Base-by-base conservation (phyloP, 108 stramenopile species). In the Pelagomonas calceolata region DNA sequence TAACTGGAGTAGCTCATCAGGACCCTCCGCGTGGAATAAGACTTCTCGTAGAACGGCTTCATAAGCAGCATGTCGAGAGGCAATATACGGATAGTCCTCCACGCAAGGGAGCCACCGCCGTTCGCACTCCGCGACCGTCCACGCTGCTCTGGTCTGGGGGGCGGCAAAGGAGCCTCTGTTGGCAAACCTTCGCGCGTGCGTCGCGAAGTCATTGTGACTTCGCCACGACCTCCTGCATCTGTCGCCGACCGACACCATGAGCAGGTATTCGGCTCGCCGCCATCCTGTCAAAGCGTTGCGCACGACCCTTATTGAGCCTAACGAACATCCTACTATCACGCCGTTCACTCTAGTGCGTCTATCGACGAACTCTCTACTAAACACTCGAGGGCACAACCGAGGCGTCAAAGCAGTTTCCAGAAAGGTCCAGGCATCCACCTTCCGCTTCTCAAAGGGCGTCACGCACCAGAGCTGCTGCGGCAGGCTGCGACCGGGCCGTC, bases 401-500 rank as follows among this genome's bases (percentile, higher is more conserved):
- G 51, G 51, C 51, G 51, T 60, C 51, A 60, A 12, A 17, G 51
- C 51, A 1, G 51, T 60, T 26, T 60, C 51, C 51, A 60, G 26
- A 17, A 16, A 26, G 21, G 18, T 1, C 51, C 51, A 60, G 21
- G 21, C 21, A 3, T 16, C 14, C 21, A 60, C 51, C 21, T 26
- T 1, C 7, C 51, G 51, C 21, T 12, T 4, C 51, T 60, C 51
- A 12, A 60, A 60, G 21, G 51, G 51, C 51, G 51, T 60, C 51
- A 60, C 51, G 51, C 51, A 60, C 51, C 51, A 60, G 51, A 60
- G 51, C 51, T 60, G 51, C 51, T 60, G 51, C 21, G 51, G 51
- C 51, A 60, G 3, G 7, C 10, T 17, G 21, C 51, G 51, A 26
- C 26, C 21, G 7, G 51, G 21, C 51, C 51, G 51, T 26, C 51